Base-by-base conservation (phyloP, 2,329 filamentous ascomycete species). In the Colletotrichum graminicola region DNA sequence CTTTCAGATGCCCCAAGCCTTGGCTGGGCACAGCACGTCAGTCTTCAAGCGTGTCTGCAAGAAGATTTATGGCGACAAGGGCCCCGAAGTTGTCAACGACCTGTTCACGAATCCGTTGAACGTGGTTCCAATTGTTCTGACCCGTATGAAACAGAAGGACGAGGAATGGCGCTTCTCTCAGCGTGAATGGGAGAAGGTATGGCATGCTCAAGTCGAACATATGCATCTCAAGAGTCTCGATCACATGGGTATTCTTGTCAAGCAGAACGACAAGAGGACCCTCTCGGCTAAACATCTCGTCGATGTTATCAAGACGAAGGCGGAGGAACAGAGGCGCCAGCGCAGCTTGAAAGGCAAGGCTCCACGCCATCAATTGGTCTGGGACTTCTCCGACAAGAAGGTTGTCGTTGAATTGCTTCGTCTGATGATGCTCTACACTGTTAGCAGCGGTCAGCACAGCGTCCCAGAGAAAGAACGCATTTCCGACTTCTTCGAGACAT, bases 141-240 rank as follows among this genome's bases (percentile, higher is more conserved):
- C 93, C 62, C 90, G 96, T 16, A 87, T 99, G 76, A 98, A 98
- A 83, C 94, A 97, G 77, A 98, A 98, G 80, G 92, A 97, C 55
- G 96, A 99, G 80, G 95, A 98, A 77, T 99, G 96, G 96, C 94
- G 97, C 74, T 95, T 97, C 75, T 95, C 94, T 7, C 95, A 93
- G 80, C 94, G 96, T 41, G 97, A 99, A 79, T 99, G 96, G 96
- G 95, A 98, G 81, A 98, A 98, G 82, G 94, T 99, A 10, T 99
- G 96, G 96, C 94, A 96, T 74, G 92, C 94, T 61, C 96, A 98
- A 83, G 98, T 95, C 32, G 93, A 97, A 78, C 92, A 93, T 77
- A 95, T 97, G 84, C 97, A 98, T 82, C 93, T 97, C 83, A 97
- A 94, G 84, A 97, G 94, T 80, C 89, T 99, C 63, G 96, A 99